Base-by-base conservation (phyloP, 2,329 filamentous ascomycete genomes). In the Calycina herbarum region DNA sequence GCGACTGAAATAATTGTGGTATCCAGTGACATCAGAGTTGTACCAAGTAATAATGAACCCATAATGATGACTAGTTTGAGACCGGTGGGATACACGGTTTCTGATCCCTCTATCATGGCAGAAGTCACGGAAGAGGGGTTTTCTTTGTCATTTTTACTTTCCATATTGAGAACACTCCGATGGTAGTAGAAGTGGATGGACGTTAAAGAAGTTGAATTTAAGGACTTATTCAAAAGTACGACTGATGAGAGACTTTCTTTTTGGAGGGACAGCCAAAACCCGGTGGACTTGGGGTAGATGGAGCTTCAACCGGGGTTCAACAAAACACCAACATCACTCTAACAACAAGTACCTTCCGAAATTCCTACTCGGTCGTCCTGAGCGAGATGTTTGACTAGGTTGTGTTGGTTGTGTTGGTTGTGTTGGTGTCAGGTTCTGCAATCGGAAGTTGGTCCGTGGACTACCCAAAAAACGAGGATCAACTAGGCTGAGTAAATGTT, bases 1-100 rank as follows among this genome's bases (percentile, higher is more conserved):
- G 82, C 83, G 20, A 65, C 59, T 7, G 31, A 33, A 29, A 65
- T 65, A 20, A 65, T 60, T 27, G 33, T 60, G 5, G 38, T 48
- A 20, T 60, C 58, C 11, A 60, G 38, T 20, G 58, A 31, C 15
- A 60, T 40, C 31, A 60, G 35, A 60, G 29, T 29, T 11, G 29
- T 35, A 6, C 57, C 57, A 8, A 59, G 57, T 11, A 20, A 15
- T 17, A 59, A 10, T 10, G 57, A 59, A 20, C 29, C 33, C 17
- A 59, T 59, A 24, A 59, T 24, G 20, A 59, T 35, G 10, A 38
- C 57, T 4, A 59, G 29, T 35, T 40, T 59, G n/a, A 45, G 40
- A 17, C 40, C 40, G 5, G 40, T 45, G 40, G 3, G 40, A 45
- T 45, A 45, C 1, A 3, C 15, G 40, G 40, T 5, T 45, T 45